Base-by-base conservation (phyloP, 352 stramenopile genomes). In the Globisporangium mamillatum region DNA sequence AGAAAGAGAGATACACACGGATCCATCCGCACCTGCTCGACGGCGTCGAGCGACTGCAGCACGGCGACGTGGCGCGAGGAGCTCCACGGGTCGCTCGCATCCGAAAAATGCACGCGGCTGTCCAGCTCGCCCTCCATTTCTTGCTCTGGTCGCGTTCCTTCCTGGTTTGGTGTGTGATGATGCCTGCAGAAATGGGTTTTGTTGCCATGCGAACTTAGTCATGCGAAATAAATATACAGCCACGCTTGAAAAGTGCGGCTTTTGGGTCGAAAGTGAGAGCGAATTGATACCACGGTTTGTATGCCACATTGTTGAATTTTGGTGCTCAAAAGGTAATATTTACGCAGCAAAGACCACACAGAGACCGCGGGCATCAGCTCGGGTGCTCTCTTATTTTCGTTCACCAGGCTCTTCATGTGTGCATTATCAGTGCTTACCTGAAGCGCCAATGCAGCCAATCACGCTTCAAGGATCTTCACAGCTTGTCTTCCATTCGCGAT, bases 31-130 rank as follows among this genome's bases (percentile, higher is more conserved):
- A 94, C 88, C 80, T 92, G 82, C 64, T 95, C 88, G 3, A 94
- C 84, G 4, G 70, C 72, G 41, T 92, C 77, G 22, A 95, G 83
- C 36, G 86, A 79, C 62, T 93, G 83, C 50, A 95, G 78, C 68
- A 95, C 87, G 6, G 74, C 82, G 14, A 88, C 84, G 70, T 95
- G 84, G 59, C 88, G 81, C 4, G 82, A 82, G 64, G 78, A 86
- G 25, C 84, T 83, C 81, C 84, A 93, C 38, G 85, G 80, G 64
- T 89, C 82, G 52, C 44, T 80, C 44, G 70, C 82, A 63, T 93
- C 86, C 55, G 82, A 91, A 67, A 93, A 93, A 60, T 93, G 86
- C 73, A 93, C 86, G 70, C 84, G 86, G 56, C 83, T 86, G 65
- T 93, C 83, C 55, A 85, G 68, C 63, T 90, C 81, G 53, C 73